Evolutionary conservation across 352 stramenopile species (phyloP).

Genomic region (Pythium vanterpoolii): DNA sequence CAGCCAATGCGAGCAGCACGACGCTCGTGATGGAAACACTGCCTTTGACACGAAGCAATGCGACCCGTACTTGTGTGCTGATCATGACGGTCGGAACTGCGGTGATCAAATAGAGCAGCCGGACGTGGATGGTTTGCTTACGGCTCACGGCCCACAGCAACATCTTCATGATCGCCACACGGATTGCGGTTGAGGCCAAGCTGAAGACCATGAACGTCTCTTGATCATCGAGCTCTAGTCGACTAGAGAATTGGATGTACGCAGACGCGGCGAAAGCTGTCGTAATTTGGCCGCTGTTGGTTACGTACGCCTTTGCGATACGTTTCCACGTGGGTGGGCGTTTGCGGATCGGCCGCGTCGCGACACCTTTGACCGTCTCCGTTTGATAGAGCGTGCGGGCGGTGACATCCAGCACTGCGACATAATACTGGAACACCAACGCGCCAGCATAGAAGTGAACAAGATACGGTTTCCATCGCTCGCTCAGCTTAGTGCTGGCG

Average conservation of each 20-base stretch:
- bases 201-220: conserved; percentile 6
- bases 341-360: background rate
- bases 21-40: background rate
- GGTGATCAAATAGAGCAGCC: conserved; percentile 1
- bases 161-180: conserved; percentile 7
- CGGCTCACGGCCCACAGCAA: background rate
- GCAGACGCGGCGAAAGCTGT: conserved; percentile 2
- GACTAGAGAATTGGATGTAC: conserved; percentile 20
- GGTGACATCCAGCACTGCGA: background rate
- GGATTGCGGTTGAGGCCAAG: conserved; percentile 1
- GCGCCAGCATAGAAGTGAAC: conserved; percentile 15
- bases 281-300: background rate
- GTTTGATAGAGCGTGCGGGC: conserved; percentile 5
- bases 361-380: conserved; percentile 12
- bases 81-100: conserved; percentile 20
- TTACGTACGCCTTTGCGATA: background rate
- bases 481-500: background rate
- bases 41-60: conserved; percentile 5
- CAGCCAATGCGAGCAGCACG: conserved; percentile 4
- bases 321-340: background rate
- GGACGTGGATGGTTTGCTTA: background rate
- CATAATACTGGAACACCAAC: conserved; percentile 11
- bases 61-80: conserved; percentile 13
- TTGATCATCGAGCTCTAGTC: background rate
- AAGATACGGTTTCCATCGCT: background rate